These are phyloP conservation scores for Coemansia sp. DNA, from an alignment of 192 early-diverging fungal genomes.

Conservation along the genomic window DNA sequence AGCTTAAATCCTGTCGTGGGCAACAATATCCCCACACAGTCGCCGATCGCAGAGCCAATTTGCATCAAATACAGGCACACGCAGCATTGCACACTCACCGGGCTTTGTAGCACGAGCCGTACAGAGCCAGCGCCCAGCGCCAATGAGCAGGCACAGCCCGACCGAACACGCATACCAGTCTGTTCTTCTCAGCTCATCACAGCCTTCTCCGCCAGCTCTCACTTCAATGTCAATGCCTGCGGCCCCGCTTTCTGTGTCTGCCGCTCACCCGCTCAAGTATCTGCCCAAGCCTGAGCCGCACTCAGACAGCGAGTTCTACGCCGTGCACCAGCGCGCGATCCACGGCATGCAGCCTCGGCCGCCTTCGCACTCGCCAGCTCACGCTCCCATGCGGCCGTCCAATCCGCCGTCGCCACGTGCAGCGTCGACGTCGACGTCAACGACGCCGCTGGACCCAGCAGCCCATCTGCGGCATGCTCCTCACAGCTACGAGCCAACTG, in stretches of 20 bases:
- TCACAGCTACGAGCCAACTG: background rate
- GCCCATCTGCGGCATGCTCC: background rate
- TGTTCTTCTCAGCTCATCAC: slow-evolving; percentile 3
- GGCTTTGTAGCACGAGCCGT: background rate
- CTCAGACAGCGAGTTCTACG: slow-evolving; percentile 16
- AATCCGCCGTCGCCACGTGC: slow-evolving; percentile 19
- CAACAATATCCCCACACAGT: background rate
- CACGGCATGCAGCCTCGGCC: background rate
- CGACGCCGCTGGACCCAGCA: slow-evolving; percentile 18
- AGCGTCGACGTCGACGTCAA: slow-evolving; percentile 19
- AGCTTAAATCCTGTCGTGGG: background rate
- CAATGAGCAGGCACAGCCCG: slow-evolving; percentile 15
- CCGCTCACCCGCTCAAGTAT: slow-evolving; percentile 7
- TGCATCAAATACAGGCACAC: background rate
- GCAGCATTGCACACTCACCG: background rate
- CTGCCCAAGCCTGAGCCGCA: background rate
- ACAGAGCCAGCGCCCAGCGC: slow-evolving; percentile 4
- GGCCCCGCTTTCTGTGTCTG: background rate
- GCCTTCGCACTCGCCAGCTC: slow-evolving; percentile 5
- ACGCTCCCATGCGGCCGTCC: slow-evolving; percentile 12
- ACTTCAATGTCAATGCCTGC: slow-evolving; percentile 25
- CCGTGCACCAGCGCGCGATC: slow-evolving; percentile 14
- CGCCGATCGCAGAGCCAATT: background rate
- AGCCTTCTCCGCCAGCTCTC: background rate
- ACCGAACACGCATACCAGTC: slow-evolving; percentile 10